Evolutionary conservation across 176 grass and related monocot species (phyloP).

Genomic region (Typha latifolia): DNA sequence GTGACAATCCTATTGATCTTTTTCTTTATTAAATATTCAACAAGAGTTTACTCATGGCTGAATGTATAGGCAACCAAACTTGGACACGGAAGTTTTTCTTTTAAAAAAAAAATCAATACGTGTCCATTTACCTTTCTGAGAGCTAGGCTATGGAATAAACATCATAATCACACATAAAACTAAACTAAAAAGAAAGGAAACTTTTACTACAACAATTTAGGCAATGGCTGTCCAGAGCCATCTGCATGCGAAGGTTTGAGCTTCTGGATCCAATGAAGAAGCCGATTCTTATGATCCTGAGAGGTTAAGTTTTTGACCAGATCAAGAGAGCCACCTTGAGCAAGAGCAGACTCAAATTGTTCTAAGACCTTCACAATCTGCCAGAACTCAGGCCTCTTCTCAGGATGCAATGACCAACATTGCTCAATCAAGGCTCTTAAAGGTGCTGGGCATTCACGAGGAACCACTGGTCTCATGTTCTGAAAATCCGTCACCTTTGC

Average conservation of each 20-base stretch:
- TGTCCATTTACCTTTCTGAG: too few species aligned
- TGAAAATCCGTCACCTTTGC: constrained; percentile 18
- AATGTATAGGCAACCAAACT: too few species aligned
- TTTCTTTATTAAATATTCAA: too few species aligned
- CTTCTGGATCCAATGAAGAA: constrained; percentile 69
- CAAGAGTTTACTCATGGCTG: too few species aligned
- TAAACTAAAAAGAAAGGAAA: not conserved
- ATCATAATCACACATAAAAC: not conserved
- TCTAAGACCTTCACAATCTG: constrained; percentile 71
- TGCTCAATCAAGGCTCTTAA: constrained; percentile 57
- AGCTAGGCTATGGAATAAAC: not conserved
- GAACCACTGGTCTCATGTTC: constrained; percentile 52
- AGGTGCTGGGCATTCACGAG: constrained; percentile 50
- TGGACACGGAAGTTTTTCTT: too few species aligned
- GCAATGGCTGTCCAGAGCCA: not conserved
- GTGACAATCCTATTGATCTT: too few species aligned
- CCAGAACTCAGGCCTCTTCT: constrained; percentile 92
- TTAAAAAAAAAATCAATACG: too few species aligned
- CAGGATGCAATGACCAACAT: constrained; percentile 59
- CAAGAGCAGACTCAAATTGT: constrained; percentile 38
- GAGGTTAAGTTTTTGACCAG: constrained; percentile 32
- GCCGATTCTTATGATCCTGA: constrained; percentile 56
- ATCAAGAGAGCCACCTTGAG: constrained; percentile 50
- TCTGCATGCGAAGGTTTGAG: constrained; percentile 35
- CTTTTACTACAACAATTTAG: not conserved